Evolutionary conservation across 78 protist genomes (phyloP).

Genomic region (Tieghemostelium lacteum): DNA sequence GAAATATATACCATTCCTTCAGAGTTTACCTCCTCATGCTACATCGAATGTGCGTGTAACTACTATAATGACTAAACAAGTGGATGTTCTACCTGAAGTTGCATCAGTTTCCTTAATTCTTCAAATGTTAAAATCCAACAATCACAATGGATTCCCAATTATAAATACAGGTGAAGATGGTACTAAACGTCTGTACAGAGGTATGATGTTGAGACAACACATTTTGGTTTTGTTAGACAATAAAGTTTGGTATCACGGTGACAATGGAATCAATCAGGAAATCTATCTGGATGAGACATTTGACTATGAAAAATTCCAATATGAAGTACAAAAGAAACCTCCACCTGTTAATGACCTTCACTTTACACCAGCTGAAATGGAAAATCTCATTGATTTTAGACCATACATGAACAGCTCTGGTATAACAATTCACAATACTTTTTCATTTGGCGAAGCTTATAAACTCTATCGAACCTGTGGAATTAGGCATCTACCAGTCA

Average conservation of each 20-base stretch:
- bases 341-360: constrained; percentile 36
- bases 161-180: constrained; percentile 3
- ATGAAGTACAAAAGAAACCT: constrained; percentile 46
- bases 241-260: constrained; percentile 37
- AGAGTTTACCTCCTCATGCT: constrained; percentile 67
- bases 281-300: constrained; percentile 39
- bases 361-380: constrained; percentile 29
- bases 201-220: constrained; percentile 44
- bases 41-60: constrained; percentile 33
- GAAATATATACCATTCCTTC: constrained; percentile 72
- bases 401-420: constrained; percentile 79
- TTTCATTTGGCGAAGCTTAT: constrained; percentile 74
- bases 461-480: constrained; percentile 77
- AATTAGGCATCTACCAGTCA: constrained; percentile 77
- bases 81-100: constrained; percentile 52
- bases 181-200: constrained; percentile 14
- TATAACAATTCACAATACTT: constrained; percentile 69
- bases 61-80: constrained; percentile 69
- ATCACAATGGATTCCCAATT: constrained; percentile 59
- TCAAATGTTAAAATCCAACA: neutral
- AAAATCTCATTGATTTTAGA: constrained; percentile 43
- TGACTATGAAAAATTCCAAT: constrained; percentile 5
- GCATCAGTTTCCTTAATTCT: constrained; percentile 26
- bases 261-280: constrained; percentile 15
- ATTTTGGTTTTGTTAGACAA: constrained; percentile 21